Evolutionary conservation across 106 monocot genomes (phyloP).

Genomic region (Dendrobium catenatum): DNA sequence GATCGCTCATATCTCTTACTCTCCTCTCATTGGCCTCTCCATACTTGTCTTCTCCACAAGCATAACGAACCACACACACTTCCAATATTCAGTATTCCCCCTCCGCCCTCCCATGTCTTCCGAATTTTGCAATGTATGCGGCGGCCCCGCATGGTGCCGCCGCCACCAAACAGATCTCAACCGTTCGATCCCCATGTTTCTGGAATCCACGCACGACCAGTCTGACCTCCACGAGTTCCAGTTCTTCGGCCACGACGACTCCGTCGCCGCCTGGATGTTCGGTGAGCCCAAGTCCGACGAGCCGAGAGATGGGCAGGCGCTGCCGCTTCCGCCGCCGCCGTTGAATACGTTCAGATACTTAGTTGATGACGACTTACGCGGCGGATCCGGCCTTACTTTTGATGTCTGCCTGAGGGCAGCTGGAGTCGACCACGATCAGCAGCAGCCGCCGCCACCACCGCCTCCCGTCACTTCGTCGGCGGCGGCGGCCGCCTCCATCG

Average conservation of each 20-base stretch:
- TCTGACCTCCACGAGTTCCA: conserved; percentile 53
- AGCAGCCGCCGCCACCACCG: conserved; percentile 6
- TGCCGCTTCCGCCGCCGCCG: not conserved
- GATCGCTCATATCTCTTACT: conserved; percentile 63
- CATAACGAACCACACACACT: conserved; percentile 3
- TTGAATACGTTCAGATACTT: conserved; percentile 12
- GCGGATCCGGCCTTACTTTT: conserved; percentile 12
- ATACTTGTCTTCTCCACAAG: conserved; percentile 18
- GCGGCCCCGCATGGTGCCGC: conserved; percentile 5
- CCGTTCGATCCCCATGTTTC: conserved; percentile 16
- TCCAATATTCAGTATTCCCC: conserved; percentile 4
- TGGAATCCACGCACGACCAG: conserved; percentile 1
- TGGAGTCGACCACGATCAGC: not conserved
- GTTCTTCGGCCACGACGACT: conserved; percentile 52
- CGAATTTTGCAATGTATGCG: conserved; percentile 34
- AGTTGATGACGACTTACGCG: conserved; percentile 12
- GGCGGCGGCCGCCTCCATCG: conserved; percentile 7
- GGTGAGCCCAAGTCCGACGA: conserved; percentile 20
- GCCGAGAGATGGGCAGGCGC: not conserved
- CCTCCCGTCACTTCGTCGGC: not conserved
- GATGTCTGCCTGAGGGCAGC: conserved; percentile 18
- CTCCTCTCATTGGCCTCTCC: conserved; percentile 36
- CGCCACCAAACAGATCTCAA: conserved; percentile 29
- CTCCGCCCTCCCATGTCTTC: conserved; percentile 16
- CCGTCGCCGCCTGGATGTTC: conserved; percentile 42